phyloP scores from a whole-genome alignment of 805 yeast genomes.

The Pichia insulana region DNA sequence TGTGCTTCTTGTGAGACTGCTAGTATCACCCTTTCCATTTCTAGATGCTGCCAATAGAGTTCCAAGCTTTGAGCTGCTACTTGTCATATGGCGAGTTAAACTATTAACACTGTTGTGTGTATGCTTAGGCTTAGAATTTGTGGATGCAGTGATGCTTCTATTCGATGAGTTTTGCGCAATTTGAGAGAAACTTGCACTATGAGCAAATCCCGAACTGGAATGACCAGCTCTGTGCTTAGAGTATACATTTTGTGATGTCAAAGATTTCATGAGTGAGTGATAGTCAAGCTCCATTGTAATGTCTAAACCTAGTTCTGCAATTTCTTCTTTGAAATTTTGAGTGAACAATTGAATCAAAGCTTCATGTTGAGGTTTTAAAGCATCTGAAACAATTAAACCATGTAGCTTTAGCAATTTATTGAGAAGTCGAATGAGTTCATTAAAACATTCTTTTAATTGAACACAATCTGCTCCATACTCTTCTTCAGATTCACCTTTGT shows the following conservation, averaged over 20 bases:
- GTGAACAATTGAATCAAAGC: constrained; percentile 53
- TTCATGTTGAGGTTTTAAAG: constrained; percentile 57
- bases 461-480: constrained; percentile 18
- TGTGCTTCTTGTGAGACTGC: not conserved
- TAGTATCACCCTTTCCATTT: constrained; percentile 3
- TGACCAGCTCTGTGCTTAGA: constrained; percentile 10
- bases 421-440: constrained; percentile 59
- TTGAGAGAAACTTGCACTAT: not conserved
- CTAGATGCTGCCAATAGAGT: constrained; percentile 1
- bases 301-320: constrained; percentile 33
- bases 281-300: constrained; percentile 16
- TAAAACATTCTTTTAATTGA: constrained; percentile 42
- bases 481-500: constrained; percentile 16
- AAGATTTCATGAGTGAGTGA: constrained; percentile 13
- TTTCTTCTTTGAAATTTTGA: constrained; percentile 62
- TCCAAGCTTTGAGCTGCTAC: not conserved
- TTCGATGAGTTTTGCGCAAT: not conserved
- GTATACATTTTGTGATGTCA: constrained; percentile 12
- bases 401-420: constrained; percentile 62
- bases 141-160: not conserved
- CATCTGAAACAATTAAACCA: constrained; percentile 48
- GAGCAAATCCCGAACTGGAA: not conserved
- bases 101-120: constrained; percentile 1
- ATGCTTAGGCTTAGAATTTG: not conserved
- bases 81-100: not conserved